These are phyloP conservation scores for Pichia sp. DNA, from an alignment of 1,139 yeast genomes.

Conservation along the genomic window DNA sequence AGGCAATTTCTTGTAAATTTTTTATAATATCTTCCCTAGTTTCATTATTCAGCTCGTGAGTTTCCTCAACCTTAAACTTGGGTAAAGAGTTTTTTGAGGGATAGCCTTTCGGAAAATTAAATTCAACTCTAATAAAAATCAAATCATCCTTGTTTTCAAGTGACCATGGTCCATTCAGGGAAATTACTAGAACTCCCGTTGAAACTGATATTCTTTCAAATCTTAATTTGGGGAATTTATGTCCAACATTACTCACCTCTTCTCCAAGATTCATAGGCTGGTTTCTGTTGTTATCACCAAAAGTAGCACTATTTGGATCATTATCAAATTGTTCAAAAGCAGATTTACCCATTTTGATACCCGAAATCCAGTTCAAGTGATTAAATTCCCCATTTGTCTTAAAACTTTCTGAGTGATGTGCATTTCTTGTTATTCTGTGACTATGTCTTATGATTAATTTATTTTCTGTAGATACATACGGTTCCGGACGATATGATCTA, in stretches of 20 bases:
- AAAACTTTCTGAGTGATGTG: slow-evolving; percentile 5
- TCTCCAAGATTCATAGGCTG: slow-evolving; percentile 75
- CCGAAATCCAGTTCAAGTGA: slow-evolving; percentile 90
- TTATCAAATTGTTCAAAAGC: slow-evolving; percentile 22
- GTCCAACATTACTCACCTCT: slow-evolving; percentile 85
- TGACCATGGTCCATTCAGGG: slow-evolving; percentile 71
- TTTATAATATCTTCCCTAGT: slow-evolving; percentile 42
- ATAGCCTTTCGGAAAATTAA: slow-evolving; percentile 53
- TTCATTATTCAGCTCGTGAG: slow-evolving; percentile 49
- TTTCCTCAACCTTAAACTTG: slow-evolving; percentile 66
- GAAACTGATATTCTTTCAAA: slow-evolving; percentile 86
- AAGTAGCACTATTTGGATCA: slow-evolving; percentile 18
- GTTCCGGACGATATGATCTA: slow-evolving; percentile 43
- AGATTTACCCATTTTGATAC: slow-evolving; percentile 65
- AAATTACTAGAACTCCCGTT: slow-evolving; percentile 68
- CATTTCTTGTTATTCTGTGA: slow-evolving; percentile 5
- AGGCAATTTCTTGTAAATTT: slow-evolving; percentile 48
- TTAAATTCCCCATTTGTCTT: slow-evolving; percentile 27
- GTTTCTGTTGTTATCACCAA: slow-evolving; percentile 26
- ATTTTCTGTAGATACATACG: slow-evolving; percentile 20
- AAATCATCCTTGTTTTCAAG: slow-evolving; percentile 42
- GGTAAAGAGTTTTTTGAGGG: slow-evolving; percentile 52
- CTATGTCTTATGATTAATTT: slow-evolving; percentile 19
- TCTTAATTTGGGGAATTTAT: slow-evolving; percentile 76
- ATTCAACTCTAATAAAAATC: slow-evolving; percentile 60